Evolutionary conservation across 257 asterid species (phyloP), one percentile per base, ranked within the genome.

Genomic region (Salvia hispanica): DNA sequence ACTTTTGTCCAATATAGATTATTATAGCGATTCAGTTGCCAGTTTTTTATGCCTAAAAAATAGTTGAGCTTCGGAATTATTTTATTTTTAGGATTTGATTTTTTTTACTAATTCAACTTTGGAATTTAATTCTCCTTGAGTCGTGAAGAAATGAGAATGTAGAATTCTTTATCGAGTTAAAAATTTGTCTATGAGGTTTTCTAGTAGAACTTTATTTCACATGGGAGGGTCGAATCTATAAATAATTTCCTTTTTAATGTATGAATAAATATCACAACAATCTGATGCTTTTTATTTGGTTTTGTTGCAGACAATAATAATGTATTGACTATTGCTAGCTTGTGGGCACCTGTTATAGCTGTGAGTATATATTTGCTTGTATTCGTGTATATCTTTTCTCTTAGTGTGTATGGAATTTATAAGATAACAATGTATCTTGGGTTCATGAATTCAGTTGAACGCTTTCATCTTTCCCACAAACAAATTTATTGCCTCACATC

Each of bases 261-360:
- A 6, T 55, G 21, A n/a, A 40, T 4, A 40, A n/a, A 8, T 37
- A 9, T 61, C 52, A 59, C 44, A 15, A 31, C 25, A 60, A 11
- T 62, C 66, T 77, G 73, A 75, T 68, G 66, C 48, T 69, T 74
- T 48, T 59, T 58, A 62, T 74, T 72, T 59, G 37, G 37, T 78
- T 70, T 60, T 73, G 31, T 71, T 80, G 87, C 95, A 93, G 99
- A 77, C 64, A 90, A 93, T 79, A 72, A 88, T 64, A 85, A 93
- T 75, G 87, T 76, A 52, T 74, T 88, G 79, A 82, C 97, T 4
- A 40, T 93, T 39, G 95, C 76, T 73, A 86, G 96, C 82, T 72
- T 93, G 74, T 93, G 99, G 99, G 91, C 95, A 36, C 99, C 99
- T 25, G 95, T 93, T 81, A 82, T 93, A 62, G 96, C 97, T 81